A percentile compares a stretch with the other conserved stretches of the same genome.
phyloP scores from a whole-genome alignment of 306 rosid genomes.

The Cucurbita maxima region DNA sequence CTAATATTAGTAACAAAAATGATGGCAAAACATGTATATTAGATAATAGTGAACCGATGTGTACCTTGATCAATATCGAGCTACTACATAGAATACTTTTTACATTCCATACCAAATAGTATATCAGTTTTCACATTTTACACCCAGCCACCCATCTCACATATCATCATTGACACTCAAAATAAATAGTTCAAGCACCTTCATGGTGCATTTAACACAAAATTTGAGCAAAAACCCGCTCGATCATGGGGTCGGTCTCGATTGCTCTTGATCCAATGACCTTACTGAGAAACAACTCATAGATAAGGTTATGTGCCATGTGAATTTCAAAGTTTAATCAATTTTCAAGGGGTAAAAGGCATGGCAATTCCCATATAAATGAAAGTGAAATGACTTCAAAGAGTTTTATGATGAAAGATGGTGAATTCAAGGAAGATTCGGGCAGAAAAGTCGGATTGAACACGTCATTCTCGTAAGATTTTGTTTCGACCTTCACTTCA shows the following conservation, averaged over 20 bases:
- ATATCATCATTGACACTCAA: not conserved
- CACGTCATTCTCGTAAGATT: not conserved
- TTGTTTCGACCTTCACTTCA: constrained; percentile 9
- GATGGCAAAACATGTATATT: too few species aligned
- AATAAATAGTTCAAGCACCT: not conserved
- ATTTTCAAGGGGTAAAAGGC: not conserved
- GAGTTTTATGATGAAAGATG: not conserved
- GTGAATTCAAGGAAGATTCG: not conserved
- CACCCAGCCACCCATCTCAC: not conserved
- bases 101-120: not conserved
- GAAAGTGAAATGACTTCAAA: not conserved
- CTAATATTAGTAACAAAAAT: too few species aligned
- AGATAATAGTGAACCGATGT: too few species aligned
- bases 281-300: not conserved
- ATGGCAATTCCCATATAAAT: not conserved
- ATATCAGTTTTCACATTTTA: not conserved
- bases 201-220: not conserved
- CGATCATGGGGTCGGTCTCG: not conserved
- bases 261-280: not conserved
- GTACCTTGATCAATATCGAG: too few species aligned
- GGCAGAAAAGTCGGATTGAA: not conserved
- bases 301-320: not conserved
- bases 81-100: not conserved
- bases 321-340: not conserved
- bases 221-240: not conserved